Percentiles rank a stretch among this genome's conserved stretches.
phyloP scores from a whole-genome alignment of 2,329 filamentous ascomycete species.

The Raffaelea deltoideospora region DNA sequence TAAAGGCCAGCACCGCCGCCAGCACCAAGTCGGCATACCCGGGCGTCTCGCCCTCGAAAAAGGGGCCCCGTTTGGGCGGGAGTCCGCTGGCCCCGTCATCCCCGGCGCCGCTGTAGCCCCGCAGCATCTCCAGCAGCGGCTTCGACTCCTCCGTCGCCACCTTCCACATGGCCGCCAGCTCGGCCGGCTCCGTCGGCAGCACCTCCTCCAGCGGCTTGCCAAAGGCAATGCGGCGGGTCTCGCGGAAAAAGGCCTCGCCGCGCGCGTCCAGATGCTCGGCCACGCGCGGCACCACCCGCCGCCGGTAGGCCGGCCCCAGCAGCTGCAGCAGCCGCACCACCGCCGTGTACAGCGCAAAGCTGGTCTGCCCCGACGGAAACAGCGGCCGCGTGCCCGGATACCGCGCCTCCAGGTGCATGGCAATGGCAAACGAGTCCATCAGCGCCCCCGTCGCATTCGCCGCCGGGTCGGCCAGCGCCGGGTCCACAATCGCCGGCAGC shows the following conservation, averaged over 20 bases:
- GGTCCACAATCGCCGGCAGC: conserved; percentile 1
- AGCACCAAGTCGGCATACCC: neutral
- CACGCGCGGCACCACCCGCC: neutral
- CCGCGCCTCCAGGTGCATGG: neutral
- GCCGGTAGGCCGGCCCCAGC: neutral
- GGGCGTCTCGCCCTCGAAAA: conserved; percentile 1
- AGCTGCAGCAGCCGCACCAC: neutral
- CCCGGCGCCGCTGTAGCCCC: too few relatives aligned
- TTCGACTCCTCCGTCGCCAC: neutral
- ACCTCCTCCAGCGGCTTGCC: conserved; percentile 1
- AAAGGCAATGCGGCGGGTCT: neutral
- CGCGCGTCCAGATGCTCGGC: conserved; percentile 1
- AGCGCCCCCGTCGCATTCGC: neutral
- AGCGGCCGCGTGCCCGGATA: neutral
- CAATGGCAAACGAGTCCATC: conserved; percentile 1
- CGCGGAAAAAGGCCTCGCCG: neutral
- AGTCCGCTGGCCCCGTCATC: too few relatives aligned
- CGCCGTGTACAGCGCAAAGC: neutral
- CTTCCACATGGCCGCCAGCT: neutral
- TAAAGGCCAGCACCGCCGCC: neutral
- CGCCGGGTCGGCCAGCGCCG: neutral
- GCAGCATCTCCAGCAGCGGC: neutral
- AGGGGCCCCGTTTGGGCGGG: neutral
- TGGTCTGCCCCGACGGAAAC: conserved; percentile 1
- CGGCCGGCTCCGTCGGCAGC: neutral